phyloP scores from a whole-genome alignment of 2,329 filamentous ascomycete species.

The Scedosporium aurantiacum region DNA sequence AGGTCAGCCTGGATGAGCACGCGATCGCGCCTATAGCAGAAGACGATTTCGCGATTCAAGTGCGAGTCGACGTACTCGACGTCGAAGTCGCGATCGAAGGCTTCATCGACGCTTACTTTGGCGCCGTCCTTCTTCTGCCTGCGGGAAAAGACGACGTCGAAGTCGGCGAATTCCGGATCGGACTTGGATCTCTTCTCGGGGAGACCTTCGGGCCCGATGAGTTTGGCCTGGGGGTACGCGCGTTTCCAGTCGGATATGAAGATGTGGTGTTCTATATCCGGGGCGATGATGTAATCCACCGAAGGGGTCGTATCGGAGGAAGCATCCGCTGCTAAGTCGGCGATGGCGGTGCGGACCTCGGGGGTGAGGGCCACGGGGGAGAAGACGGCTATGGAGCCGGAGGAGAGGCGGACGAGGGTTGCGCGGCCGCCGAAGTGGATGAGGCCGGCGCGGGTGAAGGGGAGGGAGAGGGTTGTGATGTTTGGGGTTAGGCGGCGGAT shows the following conservation, averaged over 20 bases:
- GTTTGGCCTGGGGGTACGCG: conserved; percentile 64
- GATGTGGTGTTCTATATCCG: conserved; percentile 91
- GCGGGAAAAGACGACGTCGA: conserved; percentile 57
- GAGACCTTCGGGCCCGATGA: conserved; percentile 75
- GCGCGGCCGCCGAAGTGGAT: conserved; percentile 78
- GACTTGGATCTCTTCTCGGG: conserved; percentile 59
- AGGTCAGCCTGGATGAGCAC: conserved; percentile 84
- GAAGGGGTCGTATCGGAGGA: conserved; percentile 33
- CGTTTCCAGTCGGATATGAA: conserved; percentile 77
- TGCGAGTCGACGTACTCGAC: conserved; percentile 74
- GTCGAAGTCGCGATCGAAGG: conserved; percentile 81
- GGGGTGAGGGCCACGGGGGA: conserved; percentile 80
- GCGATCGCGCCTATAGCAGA: conserved; percentile 67
- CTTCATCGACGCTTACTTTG: conserved; percentile 47
- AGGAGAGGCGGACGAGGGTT: conserved; percentile 72
- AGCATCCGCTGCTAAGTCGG: conserved; percentile 45
- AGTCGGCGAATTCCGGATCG: conserved; percentile 30
- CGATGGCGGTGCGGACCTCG: conserved; percentile 53
- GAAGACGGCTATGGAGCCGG: conserved; percentile 75
- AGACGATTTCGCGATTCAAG: conserved; percentile 77
- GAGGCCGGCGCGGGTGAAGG: conserved; percentile 70
- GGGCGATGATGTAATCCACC: conserved; percentile 75
- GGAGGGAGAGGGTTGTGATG: conserved; percentile 68
- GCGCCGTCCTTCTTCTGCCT: conserved; percentile 32
- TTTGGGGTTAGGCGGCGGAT: conserved; percentile 75